Conservation (phyloP, 768 basidiomycete species). For the Fistulinella prunicolor region DNA sequence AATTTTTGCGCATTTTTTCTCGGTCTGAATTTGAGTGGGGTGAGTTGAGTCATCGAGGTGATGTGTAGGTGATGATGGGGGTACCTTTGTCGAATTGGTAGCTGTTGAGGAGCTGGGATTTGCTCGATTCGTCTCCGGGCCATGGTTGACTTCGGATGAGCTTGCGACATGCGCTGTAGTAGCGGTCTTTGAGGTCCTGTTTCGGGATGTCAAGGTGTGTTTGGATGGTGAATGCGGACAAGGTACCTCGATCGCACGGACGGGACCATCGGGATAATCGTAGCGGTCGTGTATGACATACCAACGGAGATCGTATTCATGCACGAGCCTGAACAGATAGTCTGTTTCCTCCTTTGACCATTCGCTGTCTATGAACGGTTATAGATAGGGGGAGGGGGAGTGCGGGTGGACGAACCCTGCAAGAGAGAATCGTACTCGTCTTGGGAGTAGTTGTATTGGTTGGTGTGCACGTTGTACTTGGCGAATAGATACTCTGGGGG, state of each 20-base stretch:
- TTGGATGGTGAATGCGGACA: neutral
- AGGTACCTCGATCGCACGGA: slow-evolving; percentile 67
- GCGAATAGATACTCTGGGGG: slow-evolving; percentile 72
- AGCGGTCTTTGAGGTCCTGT: slow-evolving; percentile 88
- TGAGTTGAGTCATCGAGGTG: neutral
- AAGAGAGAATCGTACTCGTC: slow-evolving; percentile 85
- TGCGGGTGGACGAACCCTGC: slow-evolving; percentile 47
- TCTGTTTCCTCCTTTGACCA: slow-evolving; percentile 96
- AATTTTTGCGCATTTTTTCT: slow-evolving; percentile 84
- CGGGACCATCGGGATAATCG: slow-evolving; percentile 55
- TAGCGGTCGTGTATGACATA: slow-evolving; percentile 90
- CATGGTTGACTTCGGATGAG: slow-evolving; percentile 83
- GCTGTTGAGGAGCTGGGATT: slow-evolving; percentile 61
- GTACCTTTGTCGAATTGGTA: slow-evolving; percentile 88
- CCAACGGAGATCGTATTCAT: slow-evolving; percentile 86
- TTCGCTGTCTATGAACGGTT: slow-evolving; percentile 58
- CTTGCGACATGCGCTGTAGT: slow-evolving; percentile 88
- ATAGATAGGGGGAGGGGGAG: neutral
- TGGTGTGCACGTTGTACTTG: slow-evolving; percentile 73
- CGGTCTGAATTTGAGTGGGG: slow-evolving; percentile 51
- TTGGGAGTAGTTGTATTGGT: slow-evolving; percentile 69
- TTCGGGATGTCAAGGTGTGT: neutral
- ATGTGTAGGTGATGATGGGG: neutral
- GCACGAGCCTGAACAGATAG: slow-evolving; percentile 79
- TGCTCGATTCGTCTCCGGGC: slow-evolving; percentile 74